Base-by-base conservation (phyloP, 1,139 yeast species). In the Sugiyamaella neomexicana region DNA sequence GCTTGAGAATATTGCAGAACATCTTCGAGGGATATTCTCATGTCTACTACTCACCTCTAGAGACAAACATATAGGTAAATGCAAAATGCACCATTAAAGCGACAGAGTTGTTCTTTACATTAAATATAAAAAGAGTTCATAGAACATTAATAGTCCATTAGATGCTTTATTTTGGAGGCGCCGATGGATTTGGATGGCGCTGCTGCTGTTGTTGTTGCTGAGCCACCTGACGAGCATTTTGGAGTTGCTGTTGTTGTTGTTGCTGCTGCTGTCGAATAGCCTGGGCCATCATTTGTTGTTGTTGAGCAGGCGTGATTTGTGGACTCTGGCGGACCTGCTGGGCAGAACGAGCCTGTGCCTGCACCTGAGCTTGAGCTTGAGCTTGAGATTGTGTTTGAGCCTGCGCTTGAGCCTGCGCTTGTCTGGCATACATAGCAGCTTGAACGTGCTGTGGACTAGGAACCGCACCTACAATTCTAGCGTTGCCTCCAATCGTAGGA, bases 221-320 rank as follows among this genome's bases (percentile, higher is more conserved):
- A 40, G 44, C 32, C 9, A 10, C 25, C 13, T 40, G 44, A 5
- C 44, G 44, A 13, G 44, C 44, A 40, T 23, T 40, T n/a, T 40
- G 44, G 17, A 40, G 25, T 13, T 40, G 38, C 16, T 34, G 38
- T 31, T 31, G 36, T 29, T 50, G 61, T 37, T 54, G 62, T 52
- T 55, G 63, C 15, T 51, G 60, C 40, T 53, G 60, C 48, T 57
- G 61, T 50, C 67, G 44, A 55, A 56, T 56, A 29, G 45, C 58
- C 47, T 55, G 64, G 9, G 55, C 54, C 55, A 55, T 50, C 15
- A 52, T 50, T 37, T 57, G 57, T 44, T 55, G 66, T 50, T 64
- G 69, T 39, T 62, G 66, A 52, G 59, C 62, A 17, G 61, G 65
- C 37, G 56, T 58, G 34, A 53, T 50, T 57, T 57, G 62, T 60